phyloP scores from a whole-genome alignment of 2,329 filamentous ascomycete genomes.

The Stagonosporopsis rhizophila region DNA sequence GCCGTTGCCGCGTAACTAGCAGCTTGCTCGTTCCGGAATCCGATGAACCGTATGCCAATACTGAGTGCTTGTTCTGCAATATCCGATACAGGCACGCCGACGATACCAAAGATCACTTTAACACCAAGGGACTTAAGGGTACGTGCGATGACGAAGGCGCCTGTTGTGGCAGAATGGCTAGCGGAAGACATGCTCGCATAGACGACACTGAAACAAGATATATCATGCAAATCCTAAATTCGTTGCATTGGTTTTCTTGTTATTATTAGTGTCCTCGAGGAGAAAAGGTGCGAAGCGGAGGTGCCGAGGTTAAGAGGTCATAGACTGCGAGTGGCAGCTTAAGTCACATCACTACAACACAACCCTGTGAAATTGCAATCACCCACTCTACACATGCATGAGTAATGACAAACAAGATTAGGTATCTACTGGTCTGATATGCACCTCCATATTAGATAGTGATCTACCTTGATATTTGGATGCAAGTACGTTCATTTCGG shows the following conservation, averaged over 20 bases:
- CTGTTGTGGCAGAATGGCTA: not conserved
- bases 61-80: conserved; percentile 65
- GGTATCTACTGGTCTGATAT: too few relatives aligned
- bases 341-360: not conserved
- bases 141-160: conserved; percentile 51
- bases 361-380: not conserved
- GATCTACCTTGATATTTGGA: too few relatives aligned
- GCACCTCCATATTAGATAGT: too few relatives aligned
- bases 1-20: conserved; percentile 65
- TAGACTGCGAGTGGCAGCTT: conserved; percentile 1
- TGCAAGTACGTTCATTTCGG: too few relatives aligned
- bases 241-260: not conserved
- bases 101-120: conserved; percentile 60
- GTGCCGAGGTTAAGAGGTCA: conserved; percentile 20
- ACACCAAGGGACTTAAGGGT: conserved; percentile 59
- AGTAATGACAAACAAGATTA: too few relatives aligned
- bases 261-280: not conserved
- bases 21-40: conserved; percentile 66
- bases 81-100: conserved; percentile 64
- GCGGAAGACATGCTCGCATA: not conserved
- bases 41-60: conserved; percentile 64
- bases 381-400: too few relatives aligned
- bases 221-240: not conserved
- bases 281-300: conserved; percentile 6
- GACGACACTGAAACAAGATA: not conserved